Evolutionary conservation across 352 stramenopile species (phyloP).

Genomic region (Phytophthora multivora): DNA sequence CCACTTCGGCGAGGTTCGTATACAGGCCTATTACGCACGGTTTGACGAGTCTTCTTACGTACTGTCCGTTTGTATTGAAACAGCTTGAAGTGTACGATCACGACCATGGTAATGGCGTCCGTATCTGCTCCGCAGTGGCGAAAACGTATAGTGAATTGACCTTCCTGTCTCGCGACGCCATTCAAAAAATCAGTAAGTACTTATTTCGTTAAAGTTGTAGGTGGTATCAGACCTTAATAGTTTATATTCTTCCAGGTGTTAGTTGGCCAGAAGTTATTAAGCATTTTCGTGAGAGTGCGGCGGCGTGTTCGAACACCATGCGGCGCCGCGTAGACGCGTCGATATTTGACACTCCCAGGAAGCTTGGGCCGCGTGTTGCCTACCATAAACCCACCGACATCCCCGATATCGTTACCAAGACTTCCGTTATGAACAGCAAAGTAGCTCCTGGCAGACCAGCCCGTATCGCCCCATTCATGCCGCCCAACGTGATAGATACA

Average conservation of each 20-base stretch:
- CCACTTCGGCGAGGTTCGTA: conserved; percentile 81
- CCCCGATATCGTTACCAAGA: conserved; percentile 40
- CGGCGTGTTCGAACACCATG: conserved; percentile 49
- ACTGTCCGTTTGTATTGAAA: conserved; percentile 2
- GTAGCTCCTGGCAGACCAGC: conserved; percentile 9
- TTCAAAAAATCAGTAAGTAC: conserved; percentile 72
- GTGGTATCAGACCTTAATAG: not conserved
- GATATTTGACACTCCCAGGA: conserved; percentile 6
- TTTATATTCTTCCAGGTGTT: conserved; percentile 37
- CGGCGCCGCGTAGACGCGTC: conserved; percentile 37
- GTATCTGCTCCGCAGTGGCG: conserved; percentile 81
- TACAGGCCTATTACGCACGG: no score
- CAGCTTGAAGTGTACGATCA: conserved; percentile 85
- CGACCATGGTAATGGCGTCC: conserved; percentile 78
- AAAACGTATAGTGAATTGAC: conserved; percentile 81
- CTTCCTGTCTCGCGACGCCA: conserved; percentile 78
- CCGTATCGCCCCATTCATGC: conserved; percentile 28
- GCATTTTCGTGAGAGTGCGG: conserved; percentile 63
- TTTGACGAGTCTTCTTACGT: not conserved
- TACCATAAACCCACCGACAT: conserved; percentile 25
- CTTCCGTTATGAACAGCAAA: conserved; percentile 31
- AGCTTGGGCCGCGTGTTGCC: conserved; percentile 4
- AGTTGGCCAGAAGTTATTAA: conserved; percentile 76
- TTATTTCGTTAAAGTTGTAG: not conserved
- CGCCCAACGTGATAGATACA: conserved; percentile 13